Base-by-base conservation (phyloP, 176 grass and related monocot species). In the Oryza australiensis region DNA sequence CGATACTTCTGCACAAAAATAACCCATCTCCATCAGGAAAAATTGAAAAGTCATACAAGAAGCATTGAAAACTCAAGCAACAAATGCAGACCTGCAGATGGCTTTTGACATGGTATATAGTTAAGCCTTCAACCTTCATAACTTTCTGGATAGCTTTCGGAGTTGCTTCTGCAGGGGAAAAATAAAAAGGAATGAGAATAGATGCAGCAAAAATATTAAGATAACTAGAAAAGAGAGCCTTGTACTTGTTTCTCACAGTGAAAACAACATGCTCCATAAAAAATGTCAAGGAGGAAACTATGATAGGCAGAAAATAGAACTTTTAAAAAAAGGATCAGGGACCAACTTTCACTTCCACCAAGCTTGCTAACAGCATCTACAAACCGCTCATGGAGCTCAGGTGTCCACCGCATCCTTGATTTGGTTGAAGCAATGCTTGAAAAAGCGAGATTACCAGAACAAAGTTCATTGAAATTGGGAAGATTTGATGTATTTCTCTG, bases 91-190 rank as follows among this genome's bases (percentile, higher is more conserved):
- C 94, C 88, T 91, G 94, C 33, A 97, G 79, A 86, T 97, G 94
- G 81, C 91, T 97, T 85, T 97, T 97, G 46, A 93, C 89, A 83
- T 97, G 91, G 82, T 93, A 97, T 97, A 94, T 91, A 72, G 82
- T 97, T 86, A 97, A 79, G 5, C 94, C 82, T 62, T 97, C 87
- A n/a, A 94, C 75, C 65, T 93, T 93, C 94, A 94, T 93, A 49
- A 97, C 60, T 73, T 93, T 97, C 62, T 91, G 86, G n/a, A 93
- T 26, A 71, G 91, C 91, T 86, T 97, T 97, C 38, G 94, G 94
- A 81, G 91, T 97, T 63, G 91, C 89, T 97, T 97, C 94, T 94
- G 87, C 27, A 84, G 68, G 23, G 72, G 80, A 13, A 72, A 71
- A 57, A 9, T 70, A 26, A 76, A 69, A 40, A 16, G 14, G 26